These are phyloP conservation scores for Leishmania mexicana DNA, from an alignment of 208 protist species.

Conservation along the genomic window DNA sequence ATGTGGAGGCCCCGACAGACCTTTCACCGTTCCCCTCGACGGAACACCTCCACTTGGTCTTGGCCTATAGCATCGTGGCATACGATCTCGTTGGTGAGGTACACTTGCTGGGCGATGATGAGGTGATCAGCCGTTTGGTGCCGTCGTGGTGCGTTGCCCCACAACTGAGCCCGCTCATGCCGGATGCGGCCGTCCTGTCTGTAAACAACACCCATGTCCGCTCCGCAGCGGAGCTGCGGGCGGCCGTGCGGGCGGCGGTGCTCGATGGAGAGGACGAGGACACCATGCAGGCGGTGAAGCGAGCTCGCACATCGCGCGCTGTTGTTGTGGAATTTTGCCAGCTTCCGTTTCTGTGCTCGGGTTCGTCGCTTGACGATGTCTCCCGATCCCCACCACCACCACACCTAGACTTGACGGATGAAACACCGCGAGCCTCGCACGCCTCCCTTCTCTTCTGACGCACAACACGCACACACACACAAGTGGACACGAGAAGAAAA, in stretches of 20 bases:
- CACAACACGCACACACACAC: not conserved
- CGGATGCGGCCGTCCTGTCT: conserved; percentile 27
- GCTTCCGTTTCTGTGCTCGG: conserved; percentile 2
- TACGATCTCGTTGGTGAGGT: conserved; percentile 49
- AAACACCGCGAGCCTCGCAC: not conserved
- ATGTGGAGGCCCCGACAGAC: not conserved
- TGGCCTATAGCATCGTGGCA: conserved; percentile 20
- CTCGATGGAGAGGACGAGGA: not conserved
- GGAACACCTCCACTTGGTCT: conserved; percentile 27
- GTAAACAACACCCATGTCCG: conserved; percentile 39
- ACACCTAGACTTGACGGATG: not conserved
- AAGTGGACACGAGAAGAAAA: not conserved
- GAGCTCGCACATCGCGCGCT: conserved; percentile 4
- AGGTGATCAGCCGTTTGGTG: conserved; percentile 27
- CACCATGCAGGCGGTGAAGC: conserved; percentile 12
- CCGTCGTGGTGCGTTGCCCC: conserved; percentile 26
- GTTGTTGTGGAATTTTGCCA: conserved; percentile 21
- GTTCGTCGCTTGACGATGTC: not conserved
- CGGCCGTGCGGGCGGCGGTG: conserved; percentile 15
- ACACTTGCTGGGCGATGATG: conserved; percentile 24
- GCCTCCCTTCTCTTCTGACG: not conserved
- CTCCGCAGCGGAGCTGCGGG: conserved; percentile 33
- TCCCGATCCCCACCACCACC: not conserved
- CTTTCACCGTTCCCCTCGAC: not conserved
- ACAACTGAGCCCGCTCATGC: conserved; percentile 26